phyloP scores from a whole-genome alignment of 208 protist genomes.

The Trypanosoma brucei region DNA sequence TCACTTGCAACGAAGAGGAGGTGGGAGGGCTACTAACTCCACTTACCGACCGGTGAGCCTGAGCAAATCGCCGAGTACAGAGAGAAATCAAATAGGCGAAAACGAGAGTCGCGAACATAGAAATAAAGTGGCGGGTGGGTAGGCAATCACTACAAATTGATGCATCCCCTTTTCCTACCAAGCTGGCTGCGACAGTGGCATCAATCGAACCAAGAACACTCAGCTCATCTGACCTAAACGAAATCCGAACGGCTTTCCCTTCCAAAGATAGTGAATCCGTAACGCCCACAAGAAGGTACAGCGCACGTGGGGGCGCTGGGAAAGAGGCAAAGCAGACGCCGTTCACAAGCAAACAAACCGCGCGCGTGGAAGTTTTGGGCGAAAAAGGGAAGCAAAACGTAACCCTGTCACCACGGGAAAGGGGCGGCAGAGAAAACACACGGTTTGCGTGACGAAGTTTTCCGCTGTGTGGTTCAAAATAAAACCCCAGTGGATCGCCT shows the following conservation, averaged over 20 bases:
- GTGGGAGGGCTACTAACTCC: not conserved
- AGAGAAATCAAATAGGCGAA: conserved; percentile 37
- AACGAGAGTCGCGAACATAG: conserved; percentile 36
- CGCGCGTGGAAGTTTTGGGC: conserved; percentile 26
- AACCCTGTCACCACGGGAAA: conserved; percentile 42
- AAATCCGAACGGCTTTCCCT: conserved; percentile 8
- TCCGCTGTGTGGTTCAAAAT: conserved; percentile 26
- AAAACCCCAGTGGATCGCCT: conserved; percentile 23
- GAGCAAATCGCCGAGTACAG: conserved; percentile 15
- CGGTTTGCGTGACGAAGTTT: conserved; percentile 8
- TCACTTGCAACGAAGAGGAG: not conserved
- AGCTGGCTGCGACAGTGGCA: not conserved
- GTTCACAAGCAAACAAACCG: conserved; percentile 42
- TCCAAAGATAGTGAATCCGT: conserved; percentile 10
- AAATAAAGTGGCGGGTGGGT: conserved; percentile 28
- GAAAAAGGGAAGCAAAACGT: conserved; percentile 35
- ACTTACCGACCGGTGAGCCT: not conserved
- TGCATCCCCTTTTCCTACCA: not conserved
- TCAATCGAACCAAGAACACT: not conserved
- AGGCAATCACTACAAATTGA: conserved; percentile 1
- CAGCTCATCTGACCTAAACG: conserved; percentile 4
- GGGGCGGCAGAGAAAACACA: conserved; percentile 27
- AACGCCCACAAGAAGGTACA: conserved; percentile 38
- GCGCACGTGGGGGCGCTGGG: conserved; percentile 23
- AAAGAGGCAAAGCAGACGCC: conserved; percentile 38